These are phyloP conservation scores for Torrubiellomyces zombiae DNA, from an alignment of 2,329 filamentous ascomycete genomes.

Conservation along the genomic window DNA sequence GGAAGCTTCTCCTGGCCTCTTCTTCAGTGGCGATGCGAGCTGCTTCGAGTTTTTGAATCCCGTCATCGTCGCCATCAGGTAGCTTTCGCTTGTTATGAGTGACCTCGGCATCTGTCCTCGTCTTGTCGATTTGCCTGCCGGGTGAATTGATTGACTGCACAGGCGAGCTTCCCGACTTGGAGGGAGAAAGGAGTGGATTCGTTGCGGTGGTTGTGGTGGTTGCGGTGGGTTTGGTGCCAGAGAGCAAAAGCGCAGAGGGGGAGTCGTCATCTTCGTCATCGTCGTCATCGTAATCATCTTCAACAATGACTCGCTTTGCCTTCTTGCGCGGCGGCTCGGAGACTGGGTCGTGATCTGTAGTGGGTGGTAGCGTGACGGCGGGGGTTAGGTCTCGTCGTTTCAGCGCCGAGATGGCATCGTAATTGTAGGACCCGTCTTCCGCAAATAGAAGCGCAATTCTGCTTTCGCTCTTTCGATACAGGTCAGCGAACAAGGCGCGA, in stretches of 20 bases:
- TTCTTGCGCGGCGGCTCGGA: conserved; percentile 54
- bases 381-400: conserved; percentile 22
- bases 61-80: conserved; percentile 47
- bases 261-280: conserved; percentile 59
- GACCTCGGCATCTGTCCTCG: conserved; percentile 27
- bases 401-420: conserved; percentile 35
- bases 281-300: conserved; percentile 76
- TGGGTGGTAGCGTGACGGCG: conserved; percentile 29
- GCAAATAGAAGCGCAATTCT: conserved; percentile 62
- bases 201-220: conserved; percentile 33
- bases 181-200: conserved; percentile 47
- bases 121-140: conserved; percentile 38
- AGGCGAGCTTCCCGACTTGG: conserved; percentile 51
- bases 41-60: conserved; percentile 83
- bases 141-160: conserved; percentile 45
- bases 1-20: conserved; percentile 75
- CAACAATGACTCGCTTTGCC: conserved; percentile 60
- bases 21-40: conserved; percentile 83
- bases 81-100: conserved; percentile 44
- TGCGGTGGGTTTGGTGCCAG: conserved; percentile 33
- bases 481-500: conserved; percentile 57
- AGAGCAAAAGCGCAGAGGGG: conserved; percentile 33
- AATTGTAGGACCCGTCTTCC: conserved; percentile 36
- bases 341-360: conserved; percentile 41
- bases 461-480: conserved; percentile 62